Evolutionary conservation across 345 rosid species (phyloP), one percentile per base, ranked within the genome.

Genomic region (Acer yangbiense): DNA sequence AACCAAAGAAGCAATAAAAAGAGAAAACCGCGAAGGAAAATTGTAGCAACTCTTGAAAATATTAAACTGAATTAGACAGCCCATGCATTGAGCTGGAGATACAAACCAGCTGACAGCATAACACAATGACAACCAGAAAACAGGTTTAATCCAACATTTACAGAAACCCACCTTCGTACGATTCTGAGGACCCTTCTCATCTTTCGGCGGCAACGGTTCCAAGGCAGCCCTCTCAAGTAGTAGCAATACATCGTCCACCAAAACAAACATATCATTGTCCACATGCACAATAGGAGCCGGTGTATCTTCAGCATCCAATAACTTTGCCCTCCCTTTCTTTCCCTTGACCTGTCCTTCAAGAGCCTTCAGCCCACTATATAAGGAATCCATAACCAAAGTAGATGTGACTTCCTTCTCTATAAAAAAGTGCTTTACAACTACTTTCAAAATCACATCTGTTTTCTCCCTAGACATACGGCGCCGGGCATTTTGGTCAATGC

Each of bases 361-460:
- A 82, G 99, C 94, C 88, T 91, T 95, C 85, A 90, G 84, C 73
- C 99, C 99, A 80, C 97, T 95, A 81, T 95, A 90, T 85, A 95
- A 88, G 88, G 97, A 92, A 90, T 95, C 99, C 99, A 95, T 93
- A 61, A 93, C 95, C 93, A 95, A 89, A 69, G 99, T 95, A 75
- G 99, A 93, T 62, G 98, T 87, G 68, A 94, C 97, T 89, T 93
- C 97, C 89, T 92, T 92, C 85, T 92, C 95, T 72, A 93, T 85
- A 80, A 95, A 95, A 86, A 93, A 95, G 74, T 92, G 93, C 62
- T 91, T 95, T 68, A 92, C 98, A 77, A 90, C 94, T 80, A 90
- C 85, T 88, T 91, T 95, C 79, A 93, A 83, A 83, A 95, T 87
- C 72, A 77, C 89, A 79, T 95, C 97, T 76, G 83, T 82, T 85